These are phyloP conservation scores for Komagataella populi DNA, from an alignment of 805 yeast species.

Conservation along the genomic window DNA sequence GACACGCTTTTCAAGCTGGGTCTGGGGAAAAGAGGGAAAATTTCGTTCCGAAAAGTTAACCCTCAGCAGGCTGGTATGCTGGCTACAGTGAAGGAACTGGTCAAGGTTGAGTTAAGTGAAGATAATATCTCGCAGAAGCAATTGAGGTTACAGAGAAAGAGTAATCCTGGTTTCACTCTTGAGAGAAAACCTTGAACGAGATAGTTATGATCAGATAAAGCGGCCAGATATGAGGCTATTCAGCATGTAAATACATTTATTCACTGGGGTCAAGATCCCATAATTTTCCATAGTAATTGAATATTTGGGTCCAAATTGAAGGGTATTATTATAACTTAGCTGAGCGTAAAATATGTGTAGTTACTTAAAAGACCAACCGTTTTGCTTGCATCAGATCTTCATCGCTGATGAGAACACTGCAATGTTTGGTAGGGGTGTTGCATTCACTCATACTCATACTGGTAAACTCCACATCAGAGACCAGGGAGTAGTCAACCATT, in stretches of 20 bases:
- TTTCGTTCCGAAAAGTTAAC: conserved; percentile 57
- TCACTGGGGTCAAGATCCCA: not conserved
- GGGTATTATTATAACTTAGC: not conserved
- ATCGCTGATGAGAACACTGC: conserved; percentile 13
- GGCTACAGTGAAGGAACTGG: conserved; percentile 73
- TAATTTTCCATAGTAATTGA: not conserved
- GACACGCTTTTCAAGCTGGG: conserved; percentile 64
- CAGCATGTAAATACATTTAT: not conserved
- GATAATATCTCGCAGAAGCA: conserved; percentile 33
- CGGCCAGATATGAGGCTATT: not conserved
- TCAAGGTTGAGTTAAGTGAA: conserved; percentile 64
- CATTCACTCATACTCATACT: not conserved
- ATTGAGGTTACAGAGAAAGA: conserved; percentile 40
- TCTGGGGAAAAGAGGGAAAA: conserved; percentile 56
- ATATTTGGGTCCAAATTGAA: not conserved
- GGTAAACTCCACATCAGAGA: conserved; percentile 17
- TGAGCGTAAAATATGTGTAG: not conserved
- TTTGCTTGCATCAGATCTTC: conserved; percentile 17
- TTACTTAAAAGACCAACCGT: not conserved
- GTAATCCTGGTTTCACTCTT: conserved; percentile 50
- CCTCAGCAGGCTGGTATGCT: conserved; percentile 81
- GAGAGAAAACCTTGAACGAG: conserved; percentile 13
- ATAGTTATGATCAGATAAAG: not conserved
- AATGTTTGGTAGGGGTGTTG: conserved; percentile 4
- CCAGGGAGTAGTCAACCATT: conserved; percentile 24